phyloP scores from a whole-genome alignment of 768 basidiomycete genomes.

The Mycena metata region DNA sequence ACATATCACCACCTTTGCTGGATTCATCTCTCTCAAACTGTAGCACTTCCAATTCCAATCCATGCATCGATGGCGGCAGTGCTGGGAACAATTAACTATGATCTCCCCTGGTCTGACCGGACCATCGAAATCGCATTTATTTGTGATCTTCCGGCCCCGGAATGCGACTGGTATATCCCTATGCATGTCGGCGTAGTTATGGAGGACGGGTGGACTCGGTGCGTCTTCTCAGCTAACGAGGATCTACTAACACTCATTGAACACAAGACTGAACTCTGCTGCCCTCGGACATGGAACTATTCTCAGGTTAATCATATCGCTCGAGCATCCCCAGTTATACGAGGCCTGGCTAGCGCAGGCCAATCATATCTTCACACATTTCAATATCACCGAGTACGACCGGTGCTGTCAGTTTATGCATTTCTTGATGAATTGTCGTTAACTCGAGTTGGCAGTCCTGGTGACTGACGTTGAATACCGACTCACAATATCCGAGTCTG shows the following conservation, averaged over 20 bases:
- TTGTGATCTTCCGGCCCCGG: neutral
- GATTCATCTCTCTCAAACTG: neutral
- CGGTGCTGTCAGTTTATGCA: too few species aligned
- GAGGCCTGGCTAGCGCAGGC: neutral
- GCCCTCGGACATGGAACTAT: neutral
- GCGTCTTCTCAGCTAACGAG: neutral
- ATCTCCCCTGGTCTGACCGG: neutral
- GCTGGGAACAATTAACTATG: neutral
- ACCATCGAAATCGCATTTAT: neutral
- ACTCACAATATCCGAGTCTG: neutral
- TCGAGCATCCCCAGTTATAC: neutral
- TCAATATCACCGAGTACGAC: neutral
- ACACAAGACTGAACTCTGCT: neutral
- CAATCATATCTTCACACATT: neutral
- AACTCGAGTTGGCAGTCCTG: neutral
- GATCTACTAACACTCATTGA: neutral
- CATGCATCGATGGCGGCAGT: neutral
- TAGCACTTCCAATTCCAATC: neutral
- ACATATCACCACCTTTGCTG: neutral
- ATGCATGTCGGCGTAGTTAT: neutral
- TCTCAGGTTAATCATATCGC: too few species aligned
- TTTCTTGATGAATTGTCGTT: neutral
- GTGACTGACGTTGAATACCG: neutral
- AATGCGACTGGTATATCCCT: neutral
- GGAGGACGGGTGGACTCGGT: constrained; percentile 13